These are phyloP conservation scores for Ziziphus jujuba DNA, from an alignment of 306 rosid genomes.

Conservation along the genomic window DNA sequence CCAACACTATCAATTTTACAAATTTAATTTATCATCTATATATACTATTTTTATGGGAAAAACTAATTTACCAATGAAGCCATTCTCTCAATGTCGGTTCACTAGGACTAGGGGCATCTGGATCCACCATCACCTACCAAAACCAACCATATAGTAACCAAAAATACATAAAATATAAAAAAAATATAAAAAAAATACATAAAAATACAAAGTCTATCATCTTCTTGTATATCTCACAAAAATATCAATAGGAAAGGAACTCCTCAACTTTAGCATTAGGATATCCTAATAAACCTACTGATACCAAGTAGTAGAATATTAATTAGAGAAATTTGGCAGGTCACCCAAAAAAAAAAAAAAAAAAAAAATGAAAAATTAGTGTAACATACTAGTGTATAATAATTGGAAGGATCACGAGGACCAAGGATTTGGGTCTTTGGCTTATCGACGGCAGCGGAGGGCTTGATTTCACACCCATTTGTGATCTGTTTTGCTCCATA, in stretches of 20 bases:
- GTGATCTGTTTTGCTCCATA: constrained; percentile 33
- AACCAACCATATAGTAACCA: too few relatives aligned
- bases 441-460: constrained; percentile 17
- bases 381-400: constrained; percentile 20
- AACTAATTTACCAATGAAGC: constrained; percentile 30
- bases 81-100: constrained; percentile 37
- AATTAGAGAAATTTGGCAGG: background rate
- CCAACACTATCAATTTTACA: background rate
- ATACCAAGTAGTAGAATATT: background rate
- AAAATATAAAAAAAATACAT: too few relatives aligned
- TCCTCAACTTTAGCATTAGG: too few relatives aligned
- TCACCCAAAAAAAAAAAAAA: background rate
- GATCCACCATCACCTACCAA: constrained; percentile 37
- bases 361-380: background rate
- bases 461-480: constrained; percentile 37
- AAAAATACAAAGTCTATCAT: too few relatives aligned
- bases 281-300: too few relatives aligned
- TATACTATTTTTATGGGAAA: too few relatives aligned
- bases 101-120: constrained; percentile 44
- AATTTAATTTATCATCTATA: too few relatives aligned
- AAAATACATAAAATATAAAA: too few relatives aligned
- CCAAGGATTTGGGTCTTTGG: constrained; percentile 27
- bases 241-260: too few relatives aligned
- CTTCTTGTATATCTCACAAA: too few relatives aligned
- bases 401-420: constrained; percentile 6